These are phyloP conservation scores for Barnettozyma populi DNA, from an alignment of 805 yeast species.

Conservation along the genomic window DNA sequence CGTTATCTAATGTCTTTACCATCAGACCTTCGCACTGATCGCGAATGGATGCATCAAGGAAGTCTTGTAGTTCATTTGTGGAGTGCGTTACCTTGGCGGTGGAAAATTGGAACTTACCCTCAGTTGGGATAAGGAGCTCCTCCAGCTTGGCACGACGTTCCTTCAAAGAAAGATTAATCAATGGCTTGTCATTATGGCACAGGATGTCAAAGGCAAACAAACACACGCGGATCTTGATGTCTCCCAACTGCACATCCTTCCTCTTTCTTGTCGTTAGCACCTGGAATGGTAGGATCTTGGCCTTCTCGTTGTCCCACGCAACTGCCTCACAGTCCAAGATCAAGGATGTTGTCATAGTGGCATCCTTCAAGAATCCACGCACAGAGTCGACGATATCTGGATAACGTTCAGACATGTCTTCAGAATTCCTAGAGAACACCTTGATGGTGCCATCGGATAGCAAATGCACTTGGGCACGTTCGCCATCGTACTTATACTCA, in stretches of 20 bases:
- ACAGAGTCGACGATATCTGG: slow-evolving; percentile 80
- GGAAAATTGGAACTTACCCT: slow-evolving; percentile 82
- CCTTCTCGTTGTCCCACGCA: slow-evolving; percentile 81
- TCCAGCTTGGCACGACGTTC: slow-evolving; percentile 64
- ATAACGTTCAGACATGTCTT: slow-evolving; percentile 93
- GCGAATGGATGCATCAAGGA: slow-evolving; percentile 83
- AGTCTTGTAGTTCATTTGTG: slow-evolving; percentile 68
- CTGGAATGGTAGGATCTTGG: slow-evolving; percentile 91
- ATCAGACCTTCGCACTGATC: slow-evolving; percentile 93
- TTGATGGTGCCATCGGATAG: slow-evolving; percentile 58
- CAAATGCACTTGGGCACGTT: slow-evolving; percentile 90
- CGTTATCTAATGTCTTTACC: slow-evolving; percentile 84
- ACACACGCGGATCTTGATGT: slow-evolving; percentile 87
- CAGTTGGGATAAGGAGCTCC: slow-evolving; percentile 50
- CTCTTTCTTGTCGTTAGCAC: slow-evolving; percentile 89
- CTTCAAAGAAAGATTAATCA: slow-evolving; percentile 58
- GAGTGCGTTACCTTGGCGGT: slow-evolving; percentile 65
- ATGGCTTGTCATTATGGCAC: slow-evolving; percentile 65
- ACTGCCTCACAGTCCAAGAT: slow-evolving; percentile 96
- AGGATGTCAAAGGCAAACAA: slow-evolving; percentile 87
- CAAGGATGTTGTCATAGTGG: slow-evolving; percentile 42
- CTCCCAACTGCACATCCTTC: slow-evolving; percentile 82
- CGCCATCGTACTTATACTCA: slow-evolving; percentile 97
- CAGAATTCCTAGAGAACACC: slow-evolving; percentile 91
- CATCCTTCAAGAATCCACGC: slow-evolving; percentile 45